These are phyloP conservation scores for Mortierella sp. DNA, from an alignment of 371 early-diverging fungal genomes.

Conservation along the genomic window DNA sequence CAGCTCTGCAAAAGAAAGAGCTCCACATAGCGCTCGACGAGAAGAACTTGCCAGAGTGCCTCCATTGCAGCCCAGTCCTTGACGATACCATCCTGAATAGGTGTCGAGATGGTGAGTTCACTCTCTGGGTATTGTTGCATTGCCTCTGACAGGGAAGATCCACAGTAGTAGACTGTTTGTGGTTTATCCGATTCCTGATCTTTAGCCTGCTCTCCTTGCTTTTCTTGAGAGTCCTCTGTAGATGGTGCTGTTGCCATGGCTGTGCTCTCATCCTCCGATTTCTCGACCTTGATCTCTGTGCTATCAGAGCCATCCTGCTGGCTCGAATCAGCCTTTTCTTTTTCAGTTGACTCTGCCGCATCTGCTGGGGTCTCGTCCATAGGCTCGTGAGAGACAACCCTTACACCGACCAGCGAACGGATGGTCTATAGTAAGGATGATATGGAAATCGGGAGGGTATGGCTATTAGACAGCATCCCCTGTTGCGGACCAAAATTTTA, in stretches of 20 bases:
- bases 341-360: background rate
- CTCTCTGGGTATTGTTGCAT: constrained; percentile 29
- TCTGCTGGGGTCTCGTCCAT: constrained; percentile 2
- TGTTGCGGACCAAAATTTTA: no score
- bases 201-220: constrained; percentile 2
- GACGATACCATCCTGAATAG: constrained; percentile 71
- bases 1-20: background rate
- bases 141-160: constrained; percentile 50
- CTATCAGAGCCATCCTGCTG: constrained; percentile 3
- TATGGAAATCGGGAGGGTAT: constrained; percentile 5
- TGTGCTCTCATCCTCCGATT: constrained; percentile 16
- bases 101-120: constrained; percentile 53
- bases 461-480: background rate
- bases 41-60: constrained; percentile 67
- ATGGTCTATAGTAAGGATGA: constrained; percentile 41
- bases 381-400: constrained; percentile 25
- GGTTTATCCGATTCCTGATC: constrained; percentile 27
- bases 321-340: no score
- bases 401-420: constrained; percentile 38
- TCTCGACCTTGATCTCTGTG: constrained; percentile 10
- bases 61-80: constrained; percentile 83
- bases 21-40: background rate
- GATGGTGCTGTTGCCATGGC: background rate
- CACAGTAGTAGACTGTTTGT: constrained; percentile 55
- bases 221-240: constrained; percentile 11